Conservation (phyloP, 805 yeast genomes). For the Saturnispora kantuleensis region DNA sequence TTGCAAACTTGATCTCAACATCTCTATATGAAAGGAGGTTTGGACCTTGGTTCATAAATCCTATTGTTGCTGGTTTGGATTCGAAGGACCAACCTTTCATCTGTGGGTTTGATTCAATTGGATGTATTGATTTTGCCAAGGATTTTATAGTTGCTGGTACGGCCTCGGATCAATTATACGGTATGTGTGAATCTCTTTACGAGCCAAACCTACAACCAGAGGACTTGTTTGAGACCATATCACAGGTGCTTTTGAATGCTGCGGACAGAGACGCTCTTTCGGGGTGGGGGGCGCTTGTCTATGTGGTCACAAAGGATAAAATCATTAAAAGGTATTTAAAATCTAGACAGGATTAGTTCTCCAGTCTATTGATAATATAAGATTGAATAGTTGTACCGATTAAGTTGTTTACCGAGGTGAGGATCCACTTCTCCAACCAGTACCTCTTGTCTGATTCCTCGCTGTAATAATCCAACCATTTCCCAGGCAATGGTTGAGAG, state of each 20-base stretch:
- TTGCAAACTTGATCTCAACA: slow-evolving; percentile 86
- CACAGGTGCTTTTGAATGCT: slow-evolving; percentile 88
- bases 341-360: slow-evolving; percentile 82
- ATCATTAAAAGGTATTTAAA: slow-evolving; percentile 79
- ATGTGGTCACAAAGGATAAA: slow-evolving; percentile 83
- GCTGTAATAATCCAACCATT: slow-evolving; percentile 61
- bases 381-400: slow-evolving; percentile 85
- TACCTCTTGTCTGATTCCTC: slow-evolving; percentile 52
- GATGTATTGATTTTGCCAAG: slow-evolving; percentile 89
- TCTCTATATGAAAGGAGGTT: slow-evolving; percentile 84
- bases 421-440: slow-evolving; percentile 75
- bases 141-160: slow-evolving; percentile 96
- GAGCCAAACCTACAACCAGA: slow-evolving; percentile 93
- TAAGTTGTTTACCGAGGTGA: slow-evolving; percentile 65
- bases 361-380: slow-evolving; percentile 88
- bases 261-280: slow-evolving; percentile 95
- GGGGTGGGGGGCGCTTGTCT: slow-evolving; percentile 98
- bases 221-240: slow-evolving; percentile 88
- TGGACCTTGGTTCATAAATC: slow-evolving; percentile 96
- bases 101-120: slow-evolving; percentile 93
- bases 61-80: slow-evolving; percentile 90
- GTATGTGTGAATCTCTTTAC: slow-evolving; percentile 96
- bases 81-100: slow-evolving; percentile 78
- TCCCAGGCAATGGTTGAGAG: slow-evolving; percentile 83
- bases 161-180: slow-evolving; percentile 91